A percentile compares a stretch with the other conserved stretches of the same genome.
Evolutionary conservation across 1,284 basidiomycete species (phyloP).

Genomic region (Ustilago tritici): DNA sequence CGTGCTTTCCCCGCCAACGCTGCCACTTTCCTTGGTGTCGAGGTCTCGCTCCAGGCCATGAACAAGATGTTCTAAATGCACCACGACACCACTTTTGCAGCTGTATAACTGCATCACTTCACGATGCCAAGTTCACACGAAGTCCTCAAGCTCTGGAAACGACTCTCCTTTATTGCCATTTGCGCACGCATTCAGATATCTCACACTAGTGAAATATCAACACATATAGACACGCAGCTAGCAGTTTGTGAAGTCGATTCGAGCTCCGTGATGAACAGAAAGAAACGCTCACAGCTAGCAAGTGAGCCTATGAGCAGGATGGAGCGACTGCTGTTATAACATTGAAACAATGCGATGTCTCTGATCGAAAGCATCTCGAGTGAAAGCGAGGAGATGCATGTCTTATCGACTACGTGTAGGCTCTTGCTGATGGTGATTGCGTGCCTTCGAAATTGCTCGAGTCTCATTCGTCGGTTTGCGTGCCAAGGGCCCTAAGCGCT

Average conservation of each 20-base stretch:
- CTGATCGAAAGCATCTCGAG: background rate
- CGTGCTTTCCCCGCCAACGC: constrained; percentile 84
- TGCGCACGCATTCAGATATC: background rate
- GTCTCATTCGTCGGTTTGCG: constrained; percentile 11
- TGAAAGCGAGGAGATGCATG: background rate
- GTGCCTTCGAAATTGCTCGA: constrained; percentile 10
- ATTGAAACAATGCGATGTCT: background rate
- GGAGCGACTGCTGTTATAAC: background rate
- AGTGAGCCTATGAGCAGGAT: background rate
- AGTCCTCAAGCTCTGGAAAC: background rate
- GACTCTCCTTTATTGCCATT: background rate
- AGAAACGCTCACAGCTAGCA: background rate
- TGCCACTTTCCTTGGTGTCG: constrained; percentile 91
- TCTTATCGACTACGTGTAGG: background rate
- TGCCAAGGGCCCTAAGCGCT: constrained; percentile 9
- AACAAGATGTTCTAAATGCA: constrained; percentile 74
- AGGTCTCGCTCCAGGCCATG: constrained; percentile 80
- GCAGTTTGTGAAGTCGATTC: too few species aligned
- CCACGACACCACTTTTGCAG: background rate
- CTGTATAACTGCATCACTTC: background rate
- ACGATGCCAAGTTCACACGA: background rate
- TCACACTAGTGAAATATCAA: background rate
- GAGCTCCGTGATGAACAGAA: too few species aligned
- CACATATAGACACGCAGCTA: background rate
- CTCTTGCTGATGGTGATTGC: background rate